Conservation (phyloP, 208 protist species). For the Crithidia fasciculata region DNA sequence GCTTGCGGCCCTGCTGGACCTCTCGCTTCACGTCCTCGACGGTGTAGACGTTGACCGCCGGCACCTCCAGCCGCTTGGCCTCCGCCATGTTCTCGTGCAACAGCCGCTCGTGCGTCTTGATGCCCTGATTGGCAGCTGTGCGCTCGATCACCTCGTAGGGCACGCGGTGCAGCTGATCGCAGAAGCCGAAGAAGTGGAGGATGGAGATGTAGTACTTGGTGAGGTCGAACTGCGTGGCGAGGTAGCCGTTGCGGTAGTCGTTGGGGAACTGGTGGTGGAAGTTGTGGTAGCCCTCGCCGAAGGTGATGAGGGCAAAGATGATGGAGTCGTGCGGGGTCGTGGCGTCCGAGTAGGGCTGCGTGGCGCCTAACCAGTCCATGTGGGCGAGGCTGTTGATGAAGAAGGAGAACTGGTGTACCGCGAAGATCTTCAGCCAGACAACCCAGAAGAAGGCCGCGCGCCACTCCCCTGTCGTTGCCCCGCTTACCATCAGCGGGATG, state of each 20-base stretch:
- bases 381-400: conserved; percentile 92
- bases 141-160: conserved; percentile 53
- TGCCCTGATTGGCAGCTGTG: conserved; percentile 14
- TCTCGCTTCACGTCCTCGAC: conserved; percentile 60
- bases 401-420: conserved; percentile 89
- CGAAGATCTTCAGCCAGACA: conserved; percentile 61
- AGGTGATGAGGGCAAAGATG: conserved; percentile 69
- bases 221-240: conserved; percentile 81
- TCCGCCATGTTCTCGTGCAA: conserved; percentile 33
- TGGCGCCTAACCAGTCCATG: conserved; percentile 57
- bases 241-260: conserved; percentile 89
- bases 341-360: conserved; percentile 69
- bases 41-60: conserved; percentile 38
- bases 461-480: conserved; percentile 81
- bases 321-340: conserved; percentile 79
- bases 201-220: conserved; percentile 85
- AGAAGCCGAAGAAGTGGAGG: conserved; percentile 51
- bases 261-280: conserved; percentile 92
- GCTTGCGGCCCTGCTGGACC: conserved; percentile 57
- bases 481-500: conserved; percentile 73
- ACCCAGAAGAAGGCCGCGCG: conserved; percentile 81
- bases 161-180: conserved; percentile 62
- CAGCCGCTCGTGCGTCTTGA: conserved; percentile 41
- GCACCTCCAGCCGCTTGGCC: conserved; percentile 45
- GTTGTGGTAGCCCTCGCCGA: conserved; percentile 93